Evolutionary conservation across 2,329 filamentous ascomycete genomes (phyloP), one percentile per base, ranked within the genome.

Genomic region (Sporothrix dimorphospora): DNA sequence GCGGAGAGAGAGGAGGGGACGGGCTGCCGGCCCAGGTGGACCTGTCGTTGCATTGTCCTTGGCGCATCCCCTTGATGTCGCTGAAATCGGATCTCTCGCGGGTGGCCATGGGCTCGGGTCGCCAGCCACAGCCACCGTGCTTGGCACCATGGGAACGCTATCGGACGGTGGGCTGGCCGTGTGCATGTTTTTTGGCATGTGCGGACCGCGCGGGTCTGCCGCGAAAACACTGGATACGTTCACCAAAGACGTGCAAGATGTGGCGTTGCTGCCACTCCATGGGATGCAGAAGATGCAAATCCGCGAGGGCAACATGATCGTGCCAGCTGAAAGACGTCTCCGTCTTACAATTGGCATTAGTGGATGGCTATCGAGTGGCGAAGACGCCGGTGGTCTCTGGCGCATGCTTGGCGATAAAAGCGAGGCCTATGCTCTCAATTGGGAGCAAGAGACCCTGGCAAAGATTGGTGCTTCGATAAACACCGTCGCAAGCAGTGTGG

Each of bases 171-270:
- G 91, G 5, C 87, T 96, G 19, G 84, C 94, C 55, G 91, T 97
- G 40, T 95, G 94, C 19, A 89, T 92, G 49, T 83, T 98, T 51
- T 98, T 98, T 78, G 96, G 96, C 9, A 93, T 96, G n/a, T 97
- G 97, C 78, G 92, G 92, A 57, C 90, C 91, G 1, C 89, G 91
- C 47, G 94, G 97, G 0, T 59, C 72, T 86, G 92, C 92, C 0
- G 89, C 90, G 69, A 91, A 94, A 79, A 93, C 94, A 85, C 92
- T 98, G 86, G 93, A 97, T 75, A 86, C 91, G n/a, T 97, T 97
- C 79, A 88, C 92, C 12, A 90, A 90, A 76, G 94, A 97, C 75
- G 91, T 98, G 19, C 90, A 93, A 77, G 94, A 98, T 78, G 97
- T 98, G 80, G 93, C 89, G 0, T 93, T 98, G 77, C 81, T 97